A percentile compares a stretch with the other conserved stretches of the same genome.
These are phyloP conservation scores for Cetraspora pellucida DNA, from an alignment of 192 early-diverging fungal genomes.

Conservation along the genomic window DNA sequence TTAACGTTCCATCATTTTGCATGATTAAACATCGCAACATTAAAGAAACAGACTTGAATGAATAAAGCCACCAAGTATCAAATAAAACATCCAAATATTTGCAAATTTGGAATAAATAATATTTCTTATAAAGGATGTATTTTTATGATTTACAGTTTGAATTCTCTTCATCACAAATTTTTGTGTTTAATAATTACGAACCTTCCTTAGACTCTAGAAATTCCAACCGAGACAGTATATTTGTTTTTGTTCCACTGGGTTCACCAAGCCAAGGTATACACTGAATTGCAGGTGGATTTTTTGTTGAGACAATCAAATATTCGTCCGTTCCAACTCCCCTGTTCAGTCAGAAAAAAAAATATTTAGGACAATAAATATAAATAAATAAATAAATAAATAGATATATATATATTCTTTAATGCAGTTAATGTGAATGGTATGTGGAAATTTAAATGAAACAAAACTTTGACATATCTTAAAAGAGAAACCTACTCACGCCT, in stretches of 20 bases:
- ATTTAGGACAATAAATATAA: not conserved
- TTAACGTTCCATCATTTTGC: too few relatives aligned
- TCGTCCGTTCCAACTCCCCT: constrained; percentile 68
- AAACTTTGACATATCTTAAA: not conserved
- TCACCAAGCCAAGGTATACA: constrained; percentile 74
- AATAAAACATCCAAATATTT: too few relatives aligned
- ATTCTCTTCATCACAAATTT: not conserved
- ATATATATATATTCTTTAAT: too few relatives aligned
- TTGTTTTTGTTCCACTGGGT: constrained; percentile 27
- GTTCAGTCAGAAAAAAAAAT: not conserved
- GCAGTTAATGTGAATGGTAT: too few relatives aligned
- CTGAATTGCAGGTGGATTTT: constrained; percentile 68
- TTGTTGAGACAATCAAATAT: constrained; percentile 69
- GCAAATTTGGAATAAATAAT: too few relatives aligned
- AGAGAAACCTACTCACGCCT: constrained; percentile 32
- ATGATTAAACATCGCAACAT: too few relatives aligned
- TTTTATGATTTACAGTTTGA: too few relatives aligned
- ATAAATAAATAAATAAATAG: not conserved
- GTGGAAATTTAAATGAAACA: not conserved
- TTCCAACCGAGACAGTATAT: constrained; percentile 34
- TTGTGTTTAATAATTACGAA: constrained; percentile 19
- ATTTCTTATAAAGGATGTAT: too few relatives aligned
- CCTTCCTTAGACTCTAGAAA: constrained; percentile 44
- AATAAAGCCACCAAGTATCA: too few relatives aligned
- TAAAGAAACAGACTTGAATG: too few relatives aligned